Percentiles rank a stretch among this genome's conserved stretches.
These are phyloP conservation scores for Ogataea corticis DNA, from an alignment of 805 yeast genomes.

Conservation along the genomic window DNA sequence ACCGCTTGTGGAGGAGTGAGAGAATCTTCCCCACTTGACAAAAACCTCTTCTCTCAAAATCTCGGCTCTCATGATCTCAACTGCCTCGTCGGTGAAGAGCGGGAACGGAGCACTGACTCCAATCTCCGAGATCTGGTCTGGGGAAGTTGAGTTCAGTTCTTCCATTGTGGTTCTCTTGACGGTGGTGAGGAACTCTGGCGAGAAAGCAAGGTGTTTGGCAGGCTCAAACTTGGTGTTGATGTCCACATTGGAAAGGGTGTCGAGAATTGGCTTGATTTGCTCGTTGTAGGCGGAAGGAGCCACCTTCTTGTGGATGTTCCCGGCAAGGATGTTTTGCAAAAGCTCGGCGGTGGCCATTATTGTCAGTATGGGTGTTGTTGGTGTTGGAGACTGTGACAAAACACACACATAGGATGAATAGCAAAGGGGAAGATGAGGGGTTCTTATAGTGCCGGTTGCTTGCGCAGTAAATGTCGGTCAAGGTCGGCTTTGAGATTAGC, in stretches of 20 bases:
- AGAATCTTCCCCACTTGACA: slow-evolving; percentile 43
- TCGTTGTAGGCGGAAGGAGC: slow-evolving; percentile 35
- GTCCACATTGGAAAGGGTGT: slow-evolving; percentile 19
- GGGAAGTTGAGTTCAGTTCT: slow-evolving; percentile 48
- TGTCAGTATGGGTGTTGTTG: background rate
- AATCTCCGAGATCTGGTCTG: slow-evolving; percentile 50
- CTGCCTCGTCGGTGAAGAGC: slow-evolving; percentile 59
- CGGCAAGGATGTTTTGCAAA: slow-evolving; percentile 35
- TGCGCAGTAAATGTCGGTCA: background rate
- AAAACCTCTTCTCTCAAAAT: slow-evolving; percentile 48
- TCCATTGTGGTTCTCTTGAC: slow-evolving; percentile 46
- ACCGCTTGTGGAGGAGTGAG: slow-evolving; percentile 47
- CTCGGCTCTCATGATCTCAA: slow-evolving; percentile 58
- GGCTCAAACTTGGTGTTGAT: slow-evolving; percentile 39
- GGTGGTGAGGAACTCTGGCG: slow-evolving; percentile 35
- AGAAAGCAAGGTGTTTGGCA: slow-evolving; percentile 39
- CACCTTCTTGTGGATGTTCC: slow-evolving; percentile 39
- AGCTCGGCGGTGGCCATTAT: slow-evolving; percentile 35
- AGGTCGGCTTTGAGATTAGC: background rate
- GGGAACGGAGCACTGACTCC: slow-evolving; percentile 65
- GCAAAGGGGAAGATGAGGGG: no score
- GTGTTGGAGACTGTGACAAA: background rate
- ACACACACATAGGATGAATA: background rate
- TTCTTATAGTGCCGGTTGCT: background rate
- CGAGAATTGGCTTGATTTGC: slow-evolving; percentile 34